Evolutionary conservation across 148 eudicot genomes (phyloP), one percentile per base, ranked within the genome.

Genomic region (Hydrangea macrophylla): DNA sequence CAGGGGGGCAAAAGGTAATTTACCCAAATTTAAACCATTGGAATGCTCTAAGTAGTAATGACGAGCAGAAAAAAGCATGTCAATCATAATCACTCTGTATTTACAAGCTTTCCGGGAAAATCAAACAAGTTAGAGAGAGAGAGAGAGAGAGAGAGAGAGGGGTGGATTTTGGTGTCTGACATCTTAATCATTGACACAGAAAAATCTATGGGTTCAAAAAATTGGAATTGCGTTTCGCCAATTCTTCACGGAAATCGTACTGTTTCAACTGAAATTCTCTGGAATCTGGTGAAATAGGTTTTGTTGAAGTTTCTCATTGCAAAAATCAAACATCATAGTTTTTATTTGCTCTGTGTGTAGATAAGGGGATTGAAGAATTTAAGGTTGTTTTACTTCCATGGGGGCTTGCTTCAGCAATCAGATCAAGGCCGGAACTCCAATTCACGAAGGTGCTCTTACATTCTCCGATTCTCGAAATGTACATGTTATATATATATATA

Each of bases 391-490:
- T 37, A 36, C 20, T 30, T 30, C 50, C 17, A 79, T 79, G 82
- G 84, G 84, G 61, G 62, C 64, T 64, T 80, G 84, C 69, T 73
- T 60, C 62, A 80, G 84, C 77, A 76, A 67, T 30, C 80, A 72
- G 72, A 69, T 73, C 39, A 80, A 80, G 78, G 78, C 77, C 7
- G 81, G 70, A 37, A 72, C 65, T 64, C 72, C 76, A 68, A 63
- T 60, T 72, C 50, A 50, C 60, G 64, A 78, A 13, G 80, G 73
- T 64, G 69, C 22, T 35, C 54, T 31, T n/a, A n/a, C n/a, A n/a
- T n/a, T n/a, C n/a, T n/a, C n/a, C n/a, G n/a, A n/a, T n/a, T n/a
- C n/a, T n/a, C n/a, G n/a, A n/a, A n/a, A n/a, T n/a, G n/a, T n/a
- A n/a, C n/a, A n/a, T n/a, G n/a, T n/a, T n/a, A n/a, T n/a, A n/a